Base-by-base conservation (phyloP, 2,329 filamentous ascomycete species). In the Cladosporium sp. region DNA sequence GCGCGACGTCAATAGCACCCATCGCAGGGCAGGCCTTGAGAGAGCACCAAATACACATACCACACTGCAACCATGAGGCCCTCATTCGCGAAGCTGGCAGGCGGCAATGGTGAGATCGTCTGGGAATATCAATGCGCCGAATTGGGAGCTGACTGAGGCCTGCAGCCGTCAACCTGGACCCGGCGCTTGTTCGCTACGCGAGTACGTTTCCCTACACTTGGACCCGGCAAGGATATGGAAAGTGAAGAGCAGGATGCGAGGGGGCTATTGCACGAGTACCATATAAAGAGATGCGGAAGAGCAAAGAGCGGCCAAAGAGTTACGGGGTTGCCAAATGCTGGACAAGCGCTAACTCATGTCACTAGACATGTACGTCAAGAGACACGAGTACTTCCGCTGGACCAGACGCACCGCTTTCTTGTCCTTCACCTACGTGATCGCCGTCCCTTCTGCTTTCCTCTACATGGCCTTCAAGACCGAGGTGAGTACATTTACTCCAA, bases 351-450 rank as follows among this genome's bases (percentile, higher is more conserved):
- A n/a, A 64, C 63, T 69, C 49, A 70, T 63, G 23, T 46, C n/a
- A 28, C 72, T 74, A 97, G 93, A 90, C 78, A 91, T 97, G 88
- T 87, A 86, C 75, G 83, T 86, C 75, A 92, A 91, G 83, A 90
- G 95, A 71, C 90, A 93, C 86, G 92, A 92, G 82, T 97, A 92
- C 86, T 99, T 98, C 86, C 87, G 92, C 79, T 98, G 92, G 92
- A 98, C 91, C 39, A 86, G 88, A 61, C 86, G 91, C 75, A 96
- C 92, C 54, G 92, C 92, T 32, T 88, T 87, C 81, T 79, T 97
- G 74, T 89, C 89, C 5, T 87, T 97, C 76, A 83, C 89, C 69
- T 97, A 94, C 79, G 85, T 90, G 66, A 81, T 88, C 36, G 81
- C 89, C 63, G 86, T 97, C 51, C 95, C 95, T 8, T 79, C 81